phyloP scores from a whole-genome alignment of 129 eudicot genomes.

The Centaurea solstitialis region DNA sequence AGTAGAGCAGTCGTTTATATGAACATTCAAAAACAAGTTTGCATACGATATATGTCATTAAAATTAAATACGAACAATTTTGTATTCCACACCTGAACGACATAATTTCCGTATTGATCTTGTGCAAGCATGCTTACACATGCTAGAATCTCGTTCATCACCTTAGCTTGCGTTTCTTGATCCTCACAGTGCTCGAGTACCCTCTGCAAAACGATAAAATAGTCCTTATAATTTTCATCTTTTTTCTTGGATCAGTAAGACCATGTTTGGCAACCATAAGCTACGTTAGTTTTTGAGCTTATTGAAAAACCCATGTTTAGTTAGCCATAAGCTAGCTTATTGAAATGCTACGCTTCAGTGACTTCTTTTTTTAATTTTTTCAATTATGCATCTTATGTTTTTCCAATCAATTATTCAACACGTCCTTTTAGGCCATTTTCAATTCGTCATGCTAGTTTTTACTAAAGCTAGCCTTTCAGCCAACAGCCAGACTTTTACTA shows the following conservation, averaged over 20 bases:
- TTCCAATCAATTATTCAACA: too few relatives aligned
- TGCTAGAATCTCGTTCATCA: slow-evolving; percentile 77
- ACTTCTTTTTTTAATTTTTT: too few relatives aligned
- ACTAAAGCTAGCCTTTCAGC: too few relatives aligned
- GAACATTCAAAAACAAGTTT: neutral
- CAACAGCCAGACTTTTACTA: too few relatives aligned
- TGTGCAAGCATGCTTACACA: slow-evolving; percentile 79
- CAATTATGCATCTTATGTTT: too few relatives aligned
- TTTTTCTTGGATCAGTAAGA: neutral
- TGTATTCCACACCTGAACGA: slow-evolving; percentile 53
- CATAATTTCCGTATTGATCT: slow-evolving; percentile 82
- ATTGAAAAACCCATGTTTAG: too few relatives aligned
- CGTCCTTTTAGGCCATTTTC: too few relatives aligned
- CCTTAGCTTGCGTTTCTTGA: slow-evolving; percentile 61
- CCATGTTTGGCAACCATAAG: neutral
- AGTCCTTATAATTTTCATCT: neutral
- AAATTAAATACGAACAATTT: neutral
- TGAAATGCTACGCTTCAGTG: too few relatives aligned
- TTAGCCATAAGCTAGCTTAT: too few relatives aligned
- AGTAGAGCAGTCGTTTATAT: too few relatives aligned
- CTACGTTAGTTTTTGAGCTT: too few relatives aligned
- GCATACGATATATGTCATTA: neutral
- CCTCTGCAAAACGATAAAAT: slow-evolving; percentile 50
- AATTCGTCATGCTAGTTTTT: too few relatives aligned
- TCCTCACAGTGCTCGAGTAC: slow-evolving; percentile 72